Percentiles rank a stretch among this genome's conserved stretches.
Conservation (phyloP, 1,139 yeast genomes). For the Candida sanyaensis region DNA sequence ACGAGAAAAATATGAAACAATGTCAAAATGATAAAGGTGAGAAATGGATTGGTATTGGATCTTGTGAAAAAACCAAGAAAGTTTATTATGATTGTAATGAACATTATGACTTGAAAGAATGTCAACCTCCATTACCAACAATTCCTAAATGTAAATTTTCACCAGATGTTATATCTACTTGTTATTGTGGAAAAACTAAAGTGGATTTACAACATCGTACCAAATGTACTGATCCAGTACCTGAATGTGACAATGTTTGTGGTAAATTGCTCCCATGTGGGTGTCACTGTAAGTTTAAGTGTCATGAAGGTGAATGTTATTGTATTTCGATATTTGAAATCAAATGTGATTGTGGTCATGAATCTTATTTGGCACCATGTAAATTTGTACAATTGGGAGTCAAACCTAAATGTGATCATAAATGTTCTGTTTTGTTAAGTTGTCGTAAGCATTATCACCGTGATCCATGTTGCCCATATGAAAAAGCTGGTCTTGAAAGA, state of each 20-base stretch:
- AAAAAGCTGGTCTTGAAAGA: conserved; percentile 61
- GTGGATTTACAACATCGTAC: conserved; percentile 35
- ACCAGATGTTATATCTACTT: conserved; percentile 59
- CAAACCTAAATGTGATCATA: conserved; percentile 65
- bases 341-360: conserved; percentile 55
- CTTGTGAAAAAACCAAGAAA: conserved; percentile 56
- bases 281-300: conserved; percentile 61
- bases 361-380: conserved; percentile 63
- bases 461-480: conserved; percentile 68
- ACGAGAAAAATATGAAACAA: conserved; percentile 38
- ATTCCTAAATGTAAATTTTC: conserved; percentile 59
- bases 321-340: conserved; percentile 53
- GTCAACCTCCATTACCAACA: conserved; percentile 58
- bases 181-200: conserved; percentile 74
- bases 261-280: conserved; percentile 72
- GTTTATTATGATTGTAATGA: conserved; percentile 63
- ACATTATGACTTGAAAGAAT: conserved; percentile 59
- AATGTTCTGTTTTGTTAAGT: conserved; percentile 73
- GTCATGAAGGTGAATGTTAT: conserved; percentile 80
- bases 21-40: conserved; percentile 22
- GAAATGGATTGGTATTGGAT: conserved; percentile 63
- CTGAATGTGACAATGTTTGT: conserved; percentile 69
- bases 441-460: conserved; percentile 83
- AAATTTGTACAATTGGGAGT: conserved; percentile 50
- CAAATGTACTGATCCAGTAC: conserved; percentile 74